phyloP scores from a whole-genome alignment of 148 eudicot species.

The Heliamphora exappendiculata region DNA sequence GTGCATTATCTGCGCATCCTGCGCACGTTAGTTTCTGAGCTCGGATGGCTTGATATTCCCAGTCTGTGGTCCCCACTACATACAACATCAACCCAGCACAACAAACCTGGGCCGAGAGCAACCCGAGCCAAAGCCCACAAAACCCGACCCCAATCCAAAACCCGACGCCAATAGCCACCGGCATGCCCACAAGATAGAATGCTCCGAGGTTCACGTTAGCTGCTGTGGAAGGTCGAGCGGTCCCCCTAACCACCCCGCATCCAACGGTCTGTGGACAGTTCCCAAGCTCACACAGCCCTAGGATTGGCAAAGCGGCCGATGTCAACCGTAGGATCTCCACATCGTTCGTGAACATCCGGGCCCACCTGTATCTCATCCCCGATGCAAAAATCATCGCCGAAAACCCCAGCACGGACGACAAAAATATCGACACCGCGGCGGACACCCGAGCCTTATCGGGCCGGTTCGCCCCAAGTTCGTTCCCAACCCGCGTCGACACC shows the following conservation, averaged over 20 bases:
- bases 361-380: slow-evolving; percentile 44
- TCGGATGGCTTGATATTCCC: slow-evolving; percentile 55
- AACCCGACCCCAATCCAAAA: slow-evolving; percentile 53
- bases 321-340: slow-evolving; percentile 44
- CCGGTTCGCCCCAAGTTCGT: slow-evolving; percentile 67
- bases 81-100: slow-evolving; percentile 72
- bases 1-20: slow-evolving; percentile 21
- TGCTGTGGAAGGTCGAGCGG: slow-evolving; percentile 58
- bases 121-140: slow-evolving; percentile 68
- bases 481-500: slow-evolving; percentile 71
- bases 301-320: slow-evolving; percentile 48
- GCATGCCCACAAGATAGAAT: slow-evolving; percentile 61
- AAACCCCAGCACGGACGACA: slow-evolving; percentile 51
- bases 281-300: slow-evolving; percentile 77
- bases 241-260: slow-evolving; percentile 69
- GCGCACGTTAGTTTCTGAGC: slow-evolving; percentile 55
- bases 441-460: slow-evolving; percentile 43
- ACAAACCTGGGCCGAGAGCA: slow-evolving; percentile 55
- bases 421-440: slow-evolving; percentile 32
- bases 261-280: slow-evolving; percentile 77
- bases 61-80: slow-evolving; percentile 78
- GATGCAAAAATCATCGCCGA: slow-evolving; percentile 42
- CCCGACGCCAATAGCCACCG: slow-evolving; percentile 53
- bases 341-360: slow-evolving; percentile 46
- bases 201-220: slow-evolving; percentile 64